Evolutionary conservation across 1,284 basidiomycete genomes (phyloP), one percentile per base, ranked within the genome.

Genomic region (Boletus semigastroideus): DNA sequence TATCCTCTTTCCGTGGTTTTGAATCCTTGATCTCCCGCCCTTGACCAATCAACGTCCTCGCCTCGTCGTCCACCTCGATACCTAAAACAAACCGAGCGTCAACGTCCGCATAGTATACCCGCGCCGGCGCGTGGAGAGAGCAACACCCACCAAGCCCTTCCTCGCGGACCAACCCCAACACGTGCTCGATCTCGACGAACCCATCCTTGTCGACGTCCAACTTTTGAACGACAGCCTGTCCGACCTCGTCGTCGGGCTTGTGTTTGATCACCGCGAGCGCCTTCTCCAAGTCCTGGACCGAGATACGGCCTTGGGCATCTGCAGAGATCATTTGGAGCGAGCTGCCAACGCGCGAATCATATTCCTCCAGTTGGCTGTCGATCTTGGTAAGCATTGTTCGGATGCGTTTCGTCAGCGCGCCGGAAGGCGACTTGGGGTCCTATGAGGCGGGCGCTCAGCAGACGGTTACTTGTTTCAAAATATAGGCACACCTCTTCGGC

Each of bases 131-230:
- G 11, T 9, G 33, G 25, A 25, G 2, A 31, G 51, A 2, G 13
- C 11, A 12, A 25, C 11, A 53, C 80, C 51, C 59, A 86, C 87
- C 88, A 28, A 91, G 72, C 19, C 86, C 89, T 61, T 90, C 88
- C 69, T 90, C 87, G 59, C 77, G 78, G n/a, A 90, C 87, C 47
- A 92, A 72, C 4, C 86, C 89, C 34, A 92, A 69, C 38, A 92
- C 87, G 62, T 92, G 90, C 68, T 91, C 88, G 31, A 92, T 74
- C 69, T 94, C 90, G 19, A 98, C 94, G 63, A 88, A 95, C 0
- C 96, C 95, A 65, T 99, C 96, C 72, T 93, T 86, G 73, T 99
- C 96, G 5, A 92, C 90, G 68, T 99, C 97, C 60, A 99, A 76
- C 74, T 98, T 98, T 66, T 94, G 86, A 52, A 96, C 86, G 38